Conservation (phyloP, 441 rosid genomes). For the Aquilaria agallochum region DNA sequence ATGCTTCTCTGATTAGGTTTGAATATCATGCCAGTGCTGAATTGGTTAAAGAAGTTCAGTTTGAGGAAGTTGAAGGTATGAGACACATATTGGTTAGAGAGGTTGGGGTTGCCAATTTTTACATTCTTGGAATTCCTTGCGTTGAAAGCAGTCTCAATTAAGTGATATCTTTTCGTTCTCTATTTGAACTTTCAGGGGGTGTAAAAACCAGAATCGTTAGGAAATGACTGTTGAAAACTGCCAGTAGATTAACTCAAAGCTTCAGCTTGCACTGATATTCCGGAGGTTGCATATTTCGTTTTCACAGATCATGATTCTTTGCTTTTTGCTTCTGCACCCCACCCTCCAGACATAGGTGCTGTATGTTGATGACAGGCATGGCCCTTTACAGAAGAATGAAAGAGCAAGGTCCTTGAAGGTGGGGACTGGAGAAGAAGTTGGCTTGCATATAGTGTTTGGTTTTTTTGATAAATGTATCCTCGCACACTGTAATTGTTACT, state of each 20-base stretch:
- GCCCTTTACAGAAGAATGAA: too few relatives aligned
- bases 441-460: too few relatives aligned
- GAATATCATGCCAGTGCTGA: constrained; percentile 84
- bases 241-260: not conserved
- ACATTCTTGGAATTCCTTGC: constrained; percentile 9
- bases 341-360: too few relatives aligned
- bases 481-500: too few relatives aligned
- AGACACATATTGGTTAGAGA: not conserved
- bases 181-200: constrained; percentile 48
- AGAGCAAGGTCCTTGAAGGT: too few relatives aligned
- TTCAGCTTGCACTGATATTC: constrained; percentile 7
- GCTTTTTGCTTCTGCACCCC: not conserved
- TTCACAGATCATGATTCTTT: constrained; percentile 23
- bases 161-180: not conserved
- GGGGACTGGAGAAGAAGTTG: too few relatives aligned
- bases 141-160: constrained; percentile 18
- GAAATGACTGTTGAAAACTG: constrained; percentile 28
- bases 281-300: constrained; percentile 11
- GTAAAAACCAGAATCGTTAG: constrained; percentile 62
- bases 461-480: too few relatives aligned
- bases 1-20: constrained; percentile 37
- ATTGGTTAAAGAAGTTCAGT: constrained; percentile 70
- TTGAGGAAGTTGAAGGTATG: constrained; percentile 79
- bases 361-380: too few relatives aligned
- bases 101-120: not conserved